A percentile compares a stretch with the other conserved stretches of the same genome.
These are phyloP conservation scores for Testicularia cyperi DNA, from an alignment of 1,284 basidiomycete species.

Conservation along the genomic window DNA sequence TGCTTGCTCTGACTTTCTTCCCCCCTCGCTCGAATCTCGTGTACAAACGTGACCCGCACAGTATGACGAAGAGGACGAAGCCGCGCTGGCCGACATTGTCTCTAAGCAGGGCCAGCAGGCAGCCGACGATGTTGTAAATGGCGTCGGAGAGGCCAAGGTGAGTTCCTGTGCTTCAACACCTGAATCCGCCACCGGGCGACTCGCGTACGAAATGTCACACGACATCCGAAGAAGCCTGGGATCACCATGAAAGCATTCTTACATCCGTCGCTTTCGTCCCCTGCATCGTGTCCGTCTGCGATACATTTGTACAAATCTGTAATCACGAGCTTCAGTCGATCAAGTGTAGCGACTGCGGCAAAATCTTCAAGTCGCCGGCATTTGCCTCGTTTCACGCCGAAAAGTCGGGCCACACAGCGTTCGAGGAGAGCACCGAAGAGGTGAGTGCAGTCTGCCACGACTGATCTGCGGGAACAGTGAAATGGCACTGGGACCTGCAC, in stretches of 20 bases:
- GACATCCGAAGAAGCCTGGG: too few species aligned
- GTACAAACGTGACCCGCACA: too few species aligned
- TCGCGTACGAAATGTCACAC: too few species aligned
- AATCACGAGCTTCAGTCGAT: too few species aligned
- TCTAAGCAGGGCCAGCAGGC: constrained; percentile 43
- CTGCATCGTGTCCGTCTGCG: background rate
- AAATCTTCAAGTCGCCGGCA: constrained; percentile 71
- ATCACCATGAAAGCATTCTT: too few species aligned
- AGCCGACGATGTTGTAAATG: constrained; percentile 33
- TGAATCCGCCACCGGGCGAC: too few species aligned
- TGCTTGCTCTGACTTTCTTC: background rate
- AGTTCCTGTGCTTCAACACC: too few species aligned
- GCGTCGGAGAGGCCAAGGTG: constrained; percentile 45
- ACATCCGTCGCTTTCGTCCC: background rate
- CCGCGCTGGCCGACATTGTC: constrained; percentile 41
- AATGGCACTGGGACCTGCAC: too few species aligned
- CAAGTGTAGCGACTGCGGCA: constrained; percentile 55
- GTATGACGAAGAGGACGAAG: constrained; percentile 52
- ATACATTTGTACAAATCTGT: too few species aligned
- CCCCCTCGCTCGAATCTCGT: too few species aligned
- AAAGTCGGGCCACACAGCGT: constrained; percentile 81
- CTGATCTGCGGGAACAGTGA: too few species aligned
- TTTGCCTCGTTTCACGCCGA: constrained; percentile 92
- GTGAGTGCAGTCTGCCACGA: too few species aligned
- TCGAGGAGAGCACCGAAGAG: constrained; percentile 93